Base-by-base conservation (phyloP, 176 grass and related monocot species). In the barley (Hordeum vulgare) region DNA sequence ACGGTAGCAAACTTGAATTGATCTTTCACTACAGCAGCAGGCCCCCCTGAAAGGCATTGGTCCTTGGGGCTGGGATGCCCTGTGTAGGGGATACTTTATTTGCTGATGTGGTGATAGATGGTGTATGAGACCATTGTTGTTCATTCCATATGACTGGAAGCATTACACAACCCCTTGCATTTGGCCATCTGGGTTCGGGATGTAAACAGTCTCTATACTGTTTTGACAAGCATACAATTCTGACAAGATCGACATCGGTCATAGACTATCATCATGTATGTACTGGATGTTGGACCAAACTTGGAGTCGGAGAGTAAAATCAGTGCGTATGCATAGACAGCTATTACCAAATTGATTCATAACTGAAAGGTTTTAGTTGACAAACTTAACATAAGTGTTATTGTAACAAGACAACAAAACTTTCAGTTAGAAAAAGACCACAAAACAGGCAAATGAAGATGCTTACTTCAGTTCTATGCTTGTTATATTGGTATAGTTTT, bases 281-380 rank as follows among this genome's bases (percentile, higher is more conserved):
- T 62, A 71, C 42, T 76, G 59, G 10, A 75, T 58, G 13, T 27
- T 28, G 15, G 40, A 79, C 34, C n/a, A 4, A 81, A 54, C 62
- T 76, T 75, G 28, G 69, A 75, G 40, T 69, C 58, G 11, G 76
- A 76, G 54, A 41, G 60, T 76, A 80, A 37, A 76, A 75, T 56
- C 17, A 71, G 12, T 63, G 6, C 4, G 8, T 80, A 9, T 1
- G 11, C 21, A 69, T 18, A 10, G 47, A 41, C 57, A 64, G 33
- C 74, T 75, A 36, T 8, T 17, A 51, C 37, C 36, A 66, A 62
- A 81, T 71, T 82, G 53, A 64, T 71, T 37, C 14, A 65, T 77
- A 35, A 53, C 21, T 54, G 14, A 10, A 53, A 59, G 31, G 11
- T 63, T 67, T 68, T 12, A 42, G 49, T 49, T 49, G 61, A 39